A percentile compares a stretch with the other conserved stretches of the same genome.
These are phyloP conservation scores for Populus pruinosa DNA, from an alignment of 345 rosid genomes.

Conservation along the genomic window DNA sequence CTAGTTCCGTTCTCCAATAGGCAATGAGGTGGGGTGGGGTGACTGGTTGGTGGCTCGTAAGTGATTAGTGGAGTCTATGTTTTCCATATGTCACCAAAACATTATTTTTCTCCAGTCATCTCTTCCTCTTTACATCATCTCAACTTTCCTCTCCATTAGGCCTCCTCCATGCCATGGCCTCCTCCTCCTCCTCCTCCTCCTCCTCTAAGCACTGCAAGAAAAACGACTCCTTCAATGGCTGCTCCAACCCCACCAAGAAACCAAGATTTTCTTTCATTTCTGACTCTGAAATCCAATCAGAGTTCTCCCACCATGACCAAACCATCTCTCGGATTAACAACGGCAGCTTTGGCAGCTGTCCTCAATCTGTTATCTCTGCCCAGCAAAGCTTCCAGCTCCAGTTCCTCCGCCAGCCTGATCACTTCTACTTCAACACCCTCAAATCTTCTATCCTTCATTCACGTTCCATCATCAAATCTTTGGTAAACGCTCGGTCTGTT, in stretches of 20 bases:
- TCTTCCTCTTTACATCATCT: not conserved
- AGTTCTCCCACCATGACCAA: conserved; percentile 78
- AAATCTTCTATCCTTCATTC: conserved; percentile 50
- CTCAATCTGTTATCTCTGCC: conserved; percentile 55
- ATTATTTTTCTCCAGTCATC: conserved; percentile 1
- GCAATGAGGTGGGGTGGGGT: not conserved
- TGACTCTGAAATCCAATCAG: conserved; percentile 46
- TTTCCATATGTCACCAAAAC: conserved; percentile 10
- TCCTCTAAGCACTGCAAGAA: conserved; percentile 19
- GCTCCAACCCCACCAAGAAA: conserved; percentile 30
- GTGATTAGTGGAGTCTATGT: not conserved
- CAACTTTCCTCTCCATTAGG: not conserved
- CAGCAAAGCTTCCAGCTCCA: conserved; percentile 65
- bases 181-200: no score
- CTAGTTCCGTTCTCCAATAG: not conserved
- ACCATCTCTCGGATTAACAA: conserved; percentile 69
- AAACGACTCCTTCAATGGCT: conserved; percentile 15
- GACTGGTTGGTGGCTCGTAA: not conserved
- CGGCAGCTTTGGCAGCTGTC: conserved; percentile 93
- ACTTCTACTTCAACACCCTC: conserved; percentile 64
- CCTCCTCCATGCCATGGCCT: not conserved
- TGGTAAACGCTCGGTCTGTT: conserved; percentile 71
- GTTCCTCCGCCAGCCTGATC: conserved; percentile 73
- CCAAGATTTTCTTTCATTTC: conserved; percentile 39
- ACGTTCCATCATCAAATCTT: conserved; percentile 40